These are phyloP conservation scores for Scytalidium lignicola DNA, from an alignment of 2,329 filamentous ascomycete genomes.

Conservation along the genomic window DNA sequence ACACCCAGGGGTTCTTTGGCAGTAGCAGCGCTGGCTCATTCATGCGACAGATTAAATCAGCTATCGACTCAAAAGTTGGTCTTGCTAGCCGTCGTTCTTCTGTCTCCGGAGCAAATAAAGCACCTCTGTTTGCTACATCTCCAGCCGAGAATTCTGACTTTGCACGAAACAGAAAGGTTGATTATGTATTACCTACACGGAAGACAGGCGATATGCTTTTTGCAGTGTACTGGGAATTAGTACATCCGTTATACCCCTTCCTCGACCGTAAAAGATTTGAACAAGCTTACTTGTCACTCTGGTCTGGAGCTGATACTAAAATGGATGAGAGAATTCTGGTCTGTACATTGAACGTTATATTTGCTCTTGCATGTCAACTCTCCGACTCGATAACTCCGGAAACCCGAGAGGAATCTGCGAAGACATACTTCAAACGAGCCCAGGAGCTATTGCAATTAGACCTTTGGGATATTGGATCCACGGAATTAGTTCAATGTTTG, in stretches of 20 bases:
- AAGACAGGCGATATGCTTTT: constrained; percentile 40
- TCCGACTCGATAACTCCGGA: constrained; percentile 34
- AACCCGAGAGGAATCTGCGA: constrained; percentile 35
- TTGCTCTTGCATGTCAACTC: constrained; percentile 40
- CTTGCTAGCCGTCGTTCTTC: constrained; percentile 7
- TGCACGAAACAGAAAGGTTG: constrained; percentile 13
- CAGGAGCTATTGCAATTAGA: constrained; percentile 37
- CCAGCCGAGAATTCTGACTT: constrained; percentile 2
- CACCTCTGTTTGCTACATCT: neutral
- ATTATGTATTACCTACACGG: constrained; percentile 36
- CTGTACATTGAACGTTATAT: constrained; percentile 40
- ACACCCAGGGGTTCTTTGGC: constrained; percentile 38
- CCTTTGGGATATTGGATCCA: constrained; percentile 35
- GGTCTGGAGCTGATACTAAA: constrained; percentile 31
- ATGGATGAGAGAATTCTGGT: constrained; percentile 38
- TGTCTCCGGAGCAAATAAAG: neutral
- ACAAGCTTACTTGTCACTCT: constrained; percentile 35
- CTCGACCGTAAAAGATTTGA: constrained; percentile 34
- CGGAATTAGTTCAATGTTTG: constrained; percentile 41
- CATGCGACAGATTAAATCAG: constrained; percentile 40
- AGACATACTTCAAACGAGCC: constrained; percentile 37
- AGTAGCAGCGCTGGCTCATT: constrained; percentile 43
- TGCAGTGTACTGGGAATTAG: constrained; percentile 40
- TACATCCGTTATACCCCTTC: constrained; percentile 42
- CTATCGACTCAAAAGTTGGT: constrained; percentile 31